Base-by-base conservation (phyloP, 2,329 filamentous ascomycete species). In the Sclerotinia sclerotiorum region DNA sequence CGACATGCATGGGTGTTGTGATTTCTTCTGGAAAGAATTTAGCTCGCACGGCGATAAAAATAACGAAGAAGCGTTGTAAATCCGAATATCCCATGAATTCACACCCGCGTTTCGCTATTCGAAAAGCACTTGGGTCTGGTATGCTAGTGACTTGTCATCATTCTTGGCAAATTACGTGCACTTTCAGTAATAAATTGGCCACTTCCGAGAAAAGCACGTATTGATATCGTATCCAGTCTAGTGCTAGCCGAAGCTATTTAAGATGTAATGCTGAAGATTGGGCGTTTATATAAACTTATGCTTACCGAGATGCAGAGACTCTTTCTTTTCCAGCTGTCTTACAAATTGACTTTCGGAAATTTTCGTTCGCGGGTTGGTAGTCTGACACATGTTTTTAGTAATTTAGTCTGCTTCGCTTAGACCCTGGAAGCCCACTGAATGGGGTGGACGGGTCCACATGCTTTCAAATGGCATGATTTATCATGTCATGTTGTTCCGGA, bases 381-480 rank as follows among this genome's bases (percentile, higher is more conserved):
- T 17, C 46, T 51, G 46, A 62, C 60, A 51, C 60, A 5, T 62
- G 7, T 62, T 39, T 51, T 24, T 35, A 11, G 21, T 21, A 5
- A 17, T 57, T 60, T 46, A 42, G 39, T 46, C 39, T 60, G 13
- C 19, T 57, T 57, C 39, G 35, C 11, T 56, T 46, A 65, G 35
- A 62, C 29, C 39, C n/a, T 49, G 44, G 52, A 21, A 21, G 17
- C 61, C 55, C 54, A 67, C 54, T 39, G 48, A 58, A 39, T 35
- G 10, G 39, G 55, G 54, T 48, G 51, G 10, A 5, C 48, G 29
- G 24, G 5, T 42, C 39, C 39, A 42, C 39, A 17, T 1, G 39
- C 61, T 54, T 63, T 6, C 27, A 19, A 67, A 63, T 67, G n/a
- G 65, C 57, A 44, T 67, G 65, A 67, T 67, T 67, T 67, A 63